These are phyloP conservation scores for Quercus tomentella DNA, from an alignment of 331 rosid genomes.

Conservation along the genomic window DNA sequence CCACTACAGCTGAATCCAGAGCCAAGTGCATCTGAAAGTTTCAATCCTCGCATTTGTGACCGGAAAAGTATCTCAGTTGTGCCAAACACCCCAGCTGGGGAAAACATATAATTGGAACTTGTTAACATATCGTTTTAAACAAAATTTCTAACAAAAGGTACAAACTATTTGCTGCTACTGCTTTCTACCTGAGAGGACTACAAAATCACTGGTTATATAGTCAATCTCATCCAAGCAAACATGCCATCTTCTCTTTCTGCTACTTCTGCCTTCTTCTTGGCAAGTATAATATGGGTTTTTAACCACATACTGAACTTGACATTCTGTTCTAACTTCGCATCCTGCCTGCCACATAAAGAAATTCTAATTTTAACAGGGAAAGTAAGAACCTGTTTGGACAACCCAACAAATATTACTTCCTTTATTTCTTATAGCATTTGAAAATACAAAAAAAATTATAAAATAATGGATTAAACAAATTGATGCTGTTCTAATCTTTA, in stretches of 20 bases:
- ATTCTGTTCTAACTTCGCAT: conserved; percentile 20
- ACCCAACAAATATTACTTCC: too few species aligned
- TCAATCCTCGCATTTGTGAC: conserved; percentile 34
- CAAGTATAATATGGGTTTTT: background rate
- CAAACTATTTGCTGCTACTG: background rate
- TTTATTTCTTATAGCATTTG: too few species aligned
- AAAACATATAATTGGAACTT: background rate
- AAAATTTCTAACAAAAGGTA: background rate
- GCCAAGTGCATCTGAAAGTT: conserved; percentile 32
- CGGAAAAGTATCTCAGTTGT: conserved; percentile 34
- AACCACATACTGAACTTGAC: conserved; percentile 27
- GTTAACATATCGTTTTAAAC: background rate
- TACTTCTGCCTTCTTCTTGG: conserved; percentile 1
- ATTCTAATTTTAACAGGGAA: background rate
- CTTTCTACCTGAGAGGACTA: conserved; percentile 30
- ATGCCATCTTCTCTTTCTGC: conserved; percentile 27
- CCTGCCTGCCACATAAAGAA: conserved; percentile 23
- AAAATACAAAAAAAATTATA: too few species aligned
- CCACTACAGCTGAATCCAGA: conserved; percentile 42
- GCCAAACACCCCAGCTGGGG: conserved; percentile 31
- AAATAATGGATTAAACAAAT: background rate
- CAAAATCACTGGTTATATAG: conserved; percentile 24
- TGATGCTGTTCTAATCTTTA: background rate
- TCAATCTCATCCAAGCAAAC: conserved; percentile 34
- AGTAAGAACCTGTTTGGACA: background rate